phyloP scores from a whole-genome alignment of 2,329 filamentous ascomycete genomes.

The Didymella keratinophila region DNA sequence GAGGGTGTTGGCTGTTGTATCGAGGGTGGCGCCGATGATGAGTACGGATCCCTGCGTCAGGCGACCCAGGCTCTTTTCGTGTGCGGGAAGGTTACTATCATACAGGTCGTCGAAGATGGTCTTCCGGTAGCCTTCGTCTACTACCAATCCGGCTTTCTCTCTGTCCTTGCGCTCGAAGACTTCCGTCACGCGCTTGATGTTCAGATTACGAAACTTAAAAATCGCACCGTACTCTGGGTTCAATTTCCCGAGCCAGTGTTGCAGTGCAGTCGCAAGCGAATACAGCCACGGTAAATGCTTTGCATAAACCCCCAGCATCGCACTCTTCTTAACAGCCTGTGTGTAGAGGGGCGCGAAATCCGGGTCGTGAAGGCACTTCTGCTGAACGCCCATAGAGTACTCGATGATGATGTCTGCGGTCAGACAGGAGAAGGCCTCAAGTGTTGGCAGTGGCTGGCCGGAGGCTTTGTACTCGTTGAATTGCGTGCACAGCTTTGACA shows the following conservation, averaged over 20 bases:
- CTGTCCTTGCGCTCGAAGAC: neutral
- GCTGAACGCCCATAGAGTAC: neutral
- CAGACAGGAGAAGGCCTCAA: neutral
- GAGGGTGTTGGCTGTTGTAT: constrained; percentile 26
- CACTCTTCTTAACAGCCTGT: neutral
- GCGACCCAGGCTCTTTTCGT: neutral
- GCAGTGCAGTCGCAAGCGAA: neutral
- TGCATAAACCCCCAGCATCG: neutral
- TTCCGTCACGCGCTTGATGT: neutral
- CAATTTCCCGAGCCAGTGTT: neutral
- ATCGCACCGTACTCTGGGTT: neutral
- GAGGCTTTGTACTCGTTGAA: neutral
- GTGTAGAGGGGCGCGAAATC: neutral
- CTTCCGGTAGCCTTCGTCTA: neutral
- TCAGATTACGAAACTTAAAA: neutral
- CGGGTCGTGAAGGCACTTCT: neutral
- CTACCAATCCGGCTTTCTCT: neutral
- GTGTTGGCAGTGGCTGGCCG: neutral
- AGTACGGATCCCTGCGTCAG: constrained; percentile 5
- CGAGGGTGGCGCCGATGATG: constrained; percentile 30
- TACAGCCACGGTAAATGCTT: neutral
- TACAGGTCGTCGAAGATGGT: constrained; percentile 11
- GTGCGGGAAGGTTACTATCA: neutral
- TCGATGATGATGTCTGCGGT: neutral
- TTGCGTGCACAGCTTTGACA: neutral